Conservation (phyloP, 225 moss, liverwort and hornwort species). For the Pseudoscleropodium purum region DNA sequence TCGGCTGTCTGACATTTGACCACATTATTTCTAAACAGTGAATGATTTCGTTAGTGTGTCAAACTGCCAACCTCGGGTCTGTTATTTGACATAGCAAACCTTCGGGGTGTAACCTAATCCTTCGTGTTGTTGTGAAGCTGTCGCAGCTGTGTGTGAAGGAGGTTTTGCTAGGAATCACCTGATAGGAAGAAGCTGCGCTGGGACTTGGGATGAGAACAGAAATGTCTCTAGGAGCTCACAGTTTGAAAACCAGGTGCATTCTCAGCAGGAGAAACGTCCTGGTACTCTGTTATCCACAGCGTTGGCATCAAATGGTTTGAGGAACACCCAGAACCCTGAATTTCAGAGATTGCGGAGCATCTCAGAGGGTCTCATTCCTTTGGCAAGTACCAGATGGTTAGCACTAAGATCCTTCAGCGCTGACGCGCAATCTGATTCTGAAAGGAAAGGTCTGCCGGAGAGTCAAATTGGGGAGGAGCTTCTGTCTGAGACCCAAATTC, state of each 20-base stretch:
- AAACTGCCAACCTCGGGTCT: not conserved
- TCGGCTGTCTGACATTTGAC: not conserved
- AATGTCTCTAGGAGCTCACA: not conserved
- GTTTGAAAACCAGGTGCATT: not conserved
- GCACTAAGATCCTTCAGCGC: slow-evolving; percentile 23
- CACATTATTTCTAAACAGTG: not conserved
- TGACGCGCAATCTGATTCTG: slow-evolving; percentile 8
- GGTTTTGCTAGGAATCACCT: not conserved
- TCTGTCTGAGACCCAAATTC: not conserved
- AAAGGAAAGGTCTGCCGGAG: slow-evolving; percentile 26
- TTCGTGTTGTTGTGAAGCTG: not conserved
- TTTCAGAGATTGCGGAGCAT: not conserved
- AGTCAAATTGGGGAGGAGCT: slow-evolving; percentile 41
- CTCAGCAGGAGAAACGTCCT: not conserved
- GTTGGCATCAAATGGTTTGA: not conserved
- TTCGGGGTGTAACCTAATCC: not conserved
- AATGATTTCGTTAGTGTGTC: not conserved
- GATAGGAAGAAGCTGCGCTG: not conserved
- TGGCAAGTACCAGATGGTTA: not conserved
- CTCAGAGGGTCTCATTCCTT: not conserved
- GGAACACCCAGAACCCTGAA: not conserved
- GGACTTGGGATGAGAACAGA: not conserved
- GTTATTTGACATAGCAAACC: not conserved
- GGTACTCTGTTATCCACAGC: not conserved
- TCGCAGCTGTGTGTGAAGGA: slow-evolving; percentile 14